phyloP scores from a whole-genome alignment of 2,329 filamentous ascomycete species.

The Monosporascus sp. region DNA sequence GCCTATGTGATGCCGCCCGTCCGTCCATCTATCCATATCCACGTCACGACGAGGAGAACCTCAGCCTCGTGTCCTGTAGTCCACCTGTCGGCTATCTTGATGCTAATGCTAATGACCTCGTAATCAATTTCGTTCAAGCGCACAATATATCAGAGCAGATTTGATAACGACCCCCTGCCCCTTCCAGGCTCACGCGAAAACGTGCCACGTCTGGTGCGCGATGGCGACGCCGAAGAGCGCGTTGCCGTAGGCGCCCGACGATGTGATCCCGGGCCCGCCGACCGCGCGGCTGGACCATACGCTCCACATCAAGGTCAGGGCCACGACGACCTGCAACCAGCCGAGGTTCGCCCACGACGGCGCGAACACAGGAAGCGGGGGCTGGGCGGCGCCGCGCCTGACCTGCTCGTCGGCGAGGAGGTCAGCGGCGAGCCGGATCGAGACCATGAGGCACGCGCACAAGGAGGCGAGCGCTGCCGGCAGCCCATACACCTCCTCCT shows the following conservation, averaged over 20 bases:
- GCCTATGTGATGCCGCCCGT: background rate
- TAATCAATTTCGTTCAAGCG: no score
- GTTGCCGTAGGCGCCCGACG: conserved; percentile 21
- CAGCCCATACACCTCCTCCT: conserved; percentile 20
- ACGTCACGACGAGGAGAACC: background rate
- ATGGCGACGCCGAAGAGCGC: conserved; percentile 22
- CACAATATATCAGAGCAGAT: no score
- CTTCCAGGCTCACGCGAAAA: conserved; percentile 14
- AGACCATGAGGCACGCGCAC: conserved; percentile 23
- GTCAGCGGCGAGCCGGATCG: conserved; percentile 25
- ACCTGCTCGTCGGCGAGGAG: conserved; percentile 23
- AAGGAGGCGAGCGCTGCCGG: conserved; percentile 22
- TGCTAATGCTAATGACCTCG: no score
- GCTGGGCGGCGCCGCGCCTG: conserved; percentile 2
- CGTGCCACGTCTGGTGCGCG: conserved; percentile 26
- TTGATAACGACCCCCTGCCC: background rate
- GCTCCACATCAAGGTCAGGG: conserved; percentile 22
- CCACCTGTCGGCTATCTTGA: no score
- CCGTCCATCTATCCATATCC: background rate
- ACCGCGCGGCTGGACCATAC: conserved; percentile 19
- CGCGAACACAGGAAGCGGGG: conserved; percentile 12
- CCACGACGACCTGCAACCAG: conserved; percentile 18
- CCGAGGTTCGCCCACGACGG: conserved; percentile 24
- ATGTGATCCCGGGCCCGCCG: background rate
- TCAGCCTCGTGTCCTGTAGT: background rate